These are phyloP conservation scores for Parietichytrium sp. DNA, from an alignment of 108 stramenopile species.

Conservation along the genomic window DNA sequence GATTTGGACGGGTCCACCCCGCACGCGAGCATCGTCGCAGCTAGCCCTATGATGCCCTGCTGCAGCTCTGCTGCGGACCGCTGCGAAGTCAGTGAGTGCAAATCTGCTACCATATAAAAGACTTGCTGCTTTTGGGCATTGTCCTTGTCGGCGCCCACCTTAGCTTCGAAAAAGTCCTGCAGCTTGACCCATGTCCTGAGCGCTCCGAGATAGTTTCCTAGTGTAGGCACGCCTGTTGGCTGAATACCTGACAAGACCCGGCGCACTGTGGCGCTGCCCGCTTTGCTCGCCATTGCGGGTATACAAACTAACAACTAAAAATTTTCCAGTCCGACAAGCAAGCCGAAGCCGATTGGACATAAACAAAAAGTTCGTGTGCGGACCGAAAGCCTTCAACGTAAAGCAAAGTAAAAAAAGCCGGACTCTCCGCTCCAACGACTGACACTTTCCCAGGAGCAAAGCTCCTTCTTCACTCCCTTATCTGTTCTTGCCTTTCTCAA, in stretches of 20 bases:
- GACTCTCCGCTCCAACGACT: no score
- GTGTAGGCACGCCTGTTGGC: constrained; percentile 91
- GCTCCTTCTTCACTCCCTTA: no score
- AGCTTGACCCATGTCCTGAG: constrained; percentile 93
- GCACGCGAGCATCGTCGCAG: constrained; percentile 36
- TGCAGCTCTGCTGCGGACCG: constrained; percentile 81
- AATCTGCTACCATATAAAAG: constrained; percentile 95
- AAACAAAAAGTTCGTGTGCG: no score
- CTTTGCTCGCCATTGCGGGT: no score
- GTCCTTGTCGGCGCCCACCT: constrained; percentile 60
- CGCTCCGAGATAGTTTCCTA: constrained; percentile 98
- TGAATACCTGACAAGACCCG: constrained; percentile 89
- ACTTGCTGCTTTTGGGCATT: constrained; percentile 44
- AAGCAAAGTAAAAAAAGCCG: no score
- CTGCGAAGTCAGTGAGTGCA: constrained; percentile 98
- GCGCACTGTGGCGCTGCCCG: background rate
- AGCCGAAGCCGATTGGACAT: no score
- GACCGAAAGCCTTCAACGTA: no score
- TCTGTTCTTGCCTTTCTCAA: no score
- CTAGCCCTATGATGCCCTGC: constrained; percentile 62
- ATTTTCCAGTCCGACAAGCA: no score
- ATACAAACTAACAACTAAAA: no score
- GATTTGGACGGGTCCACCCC: constrained; percentile 85
- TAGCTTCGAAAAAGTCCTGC: constrained; percentile 69
- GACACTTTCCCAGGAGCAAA: no score